Base-by-base conservation (phyloP, 805 yeast genomes). In the Kuraishia molischiana region DNA sequence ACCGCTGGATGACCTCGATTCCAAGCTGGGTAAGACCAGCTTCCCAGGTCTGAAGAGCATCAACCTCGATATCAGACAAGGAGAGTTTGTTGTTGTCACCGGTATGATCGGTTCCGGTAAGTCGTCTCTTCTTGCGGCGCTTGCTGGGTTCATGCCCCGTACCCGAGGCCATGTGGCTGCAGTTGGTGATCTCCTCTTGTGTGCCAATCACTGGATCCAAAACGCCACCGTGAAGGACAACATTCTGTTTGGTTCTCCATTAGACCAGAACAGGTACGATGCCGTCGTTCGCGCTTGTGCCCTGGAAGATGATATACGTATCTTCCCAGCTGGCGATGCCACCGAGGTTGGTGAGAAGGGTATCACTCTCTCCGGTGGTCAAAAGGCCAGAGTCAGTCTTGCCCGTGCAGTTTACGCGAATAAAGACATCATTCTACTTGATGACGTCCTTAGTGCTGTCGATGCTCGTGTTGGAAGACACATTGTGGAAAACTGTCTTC, bases 31-130 rank as follows among this genome's bases (percentile, higher is more conserved):
- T 28, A 53, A 62, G 32, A 67, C 67, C 39, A 78, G 79, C n/a
- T 64, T 65, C 56, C 39, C 63, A 34, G 69, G 85, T 48, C 50
- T 78, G 51, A 41, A 47, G 32, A 46, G 79, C 49, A 56, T 85
- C 41, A 64, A 76, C 44, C 54, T 85, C 18, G 52, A 57, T 1
- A 62, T 85, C 33, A 56, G 64, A 31, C 71, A 71, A 40, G 83
- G 84, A 18, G 95, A 85, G 51, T 74, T 87, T 36, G 61, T 86
- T 5, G 80, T 82, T 41, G 67, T 84, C 20, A 82, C 90, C 0
- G 95, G 95, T 13, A 59, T 79, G 1, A 82, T 85, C 49, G 92
- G 92, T 4, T 66, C 83, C 2, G 92, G 92, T 35, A 82, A 82
- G 49, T 61, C 84, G 0, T 77, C 86, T 1, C 59, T 82, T 19